Conservation (phyloP, 2,329 filamentous ascomycete genomes). For the Dactylonectria estremocensis region DNA sequence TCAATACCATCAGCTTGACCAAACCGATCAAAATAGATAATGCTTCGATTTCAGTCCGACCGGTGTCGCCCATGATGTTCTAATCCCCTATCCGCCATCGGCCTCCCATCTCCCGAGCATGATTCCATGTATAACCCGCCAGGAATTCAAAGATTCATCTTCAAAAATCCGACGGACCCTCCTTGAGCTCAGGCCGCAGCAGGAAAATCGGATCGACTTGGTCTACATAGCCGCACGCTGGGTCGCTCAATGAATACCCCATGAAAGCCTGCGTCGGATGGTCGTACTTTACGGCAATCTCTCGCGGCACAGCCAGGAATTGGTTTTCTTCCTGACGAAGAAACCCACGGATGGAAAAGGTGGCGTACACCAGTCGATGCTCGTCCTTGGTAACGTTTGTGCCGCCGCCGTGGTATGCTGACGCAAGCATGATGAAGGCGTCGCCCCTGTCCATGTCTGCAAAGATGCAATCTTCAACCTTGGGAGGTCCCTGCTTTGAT, state of each 20-base stretch:
- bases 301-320: slow-evolving; percentile 24
- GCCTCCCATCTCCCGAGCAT: no score
- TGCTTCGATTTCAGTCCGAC: no score
- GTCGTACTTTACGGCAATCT: slow-evolving; percentile 20
- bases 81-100: no score
- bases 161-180: slow-evolving; percentile 23
- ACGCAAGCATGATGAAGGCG: slow-evolving; percentile 37
- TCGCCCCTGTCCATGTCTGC: slow-evolving; percentile 39
- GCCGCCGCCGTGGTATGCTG: slow-evolving; percentile 32
- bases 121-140: no score
- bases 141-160: no score
- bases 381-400: slow-evolving; percentile 33
- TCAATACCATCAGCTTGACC: no score
- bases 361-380: slow-evolving; percentile 28
- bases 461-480: slow-evolving; percentile 24
- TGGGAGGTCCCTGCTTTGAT: slow-evolving; percentile 23
- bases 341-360: slow-evolving; percentile 25
- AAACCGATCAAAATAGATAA: no score
- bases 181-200: slow-evolving; percentile 30
- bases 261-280: slow-evolving; percentile 33
- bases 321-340: slow-evolving; percentile 38
- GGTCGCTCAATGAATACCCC: slow-evolving; percentile 37
- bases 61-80: no score
- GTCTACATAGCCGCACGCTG: slow-evolving; percentile 36
- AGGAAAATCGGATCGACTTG: slow-evolving; percentile 37